A percentile compares a stretch with the other conserved stretches of the same genome.
Evolutionary conservation across 192 early-diverging fungal genomes (phyloP).

Genomic region (Backusella tarrabulga): DNA sequence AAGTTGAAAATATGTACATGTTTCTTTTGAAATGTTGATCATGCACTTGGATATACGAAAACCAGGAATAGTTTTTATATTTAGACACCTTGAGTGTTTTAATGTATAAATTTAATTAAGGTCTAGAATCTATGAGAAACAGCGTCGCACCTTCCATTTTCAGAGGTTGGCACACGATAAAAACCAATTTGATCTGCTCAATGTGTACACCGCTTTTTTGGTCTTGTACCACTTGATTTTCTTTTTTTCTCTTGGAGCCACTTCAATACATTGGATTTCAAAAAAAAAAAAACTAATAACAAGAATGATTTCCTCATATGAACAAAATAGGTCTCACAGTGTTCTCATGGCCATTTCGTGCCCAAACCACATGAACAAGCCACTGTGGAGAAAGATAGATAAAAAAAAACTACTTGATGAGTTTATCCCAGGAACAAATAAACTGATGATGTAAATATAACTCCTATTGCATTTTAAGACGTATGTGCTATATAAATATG

Average conservation of each 20-base stretch:
- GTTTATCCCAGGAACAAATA: neutral
- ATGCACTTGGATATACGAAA: neutral
- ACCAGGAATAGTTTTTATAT: neutral
- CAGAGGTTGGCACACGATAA: neutral
- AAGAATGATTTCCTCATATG: conserved; percentile 1
- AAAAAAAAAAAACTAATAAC: neutral
- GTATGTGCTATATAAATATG: neutral
- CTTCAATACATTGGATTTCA: neutral
- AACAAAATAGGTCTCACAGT: neutral
- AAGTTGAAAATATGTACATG: neutral
- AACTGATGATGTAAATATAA: neutral
- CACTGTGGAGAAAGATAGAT: neutral
- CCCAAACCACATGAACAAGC: conserved; percentile 4
- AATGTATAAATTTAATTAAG: neutral
- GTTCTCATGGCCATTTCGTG: neutral
- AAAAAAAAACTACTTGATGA: neutral
- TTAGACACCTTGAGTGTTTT: too few relatives aligned
- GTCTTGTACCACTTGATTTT: neutral
- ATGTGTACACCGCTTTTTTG: conserved; percentile 4
- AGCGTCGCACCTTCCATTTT: neutral
- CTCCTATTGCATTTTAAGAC: neutral
- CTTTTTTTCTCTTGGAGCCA: neutral
- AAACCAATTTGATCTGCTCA: neutral
- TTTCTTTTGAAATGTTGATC: neutral
- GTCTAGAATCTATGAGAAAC: neutral